Evolutionary conservation across 163 green algal species (phyloP).

Genomic region (Prototheca wickerhamii): DNA sequence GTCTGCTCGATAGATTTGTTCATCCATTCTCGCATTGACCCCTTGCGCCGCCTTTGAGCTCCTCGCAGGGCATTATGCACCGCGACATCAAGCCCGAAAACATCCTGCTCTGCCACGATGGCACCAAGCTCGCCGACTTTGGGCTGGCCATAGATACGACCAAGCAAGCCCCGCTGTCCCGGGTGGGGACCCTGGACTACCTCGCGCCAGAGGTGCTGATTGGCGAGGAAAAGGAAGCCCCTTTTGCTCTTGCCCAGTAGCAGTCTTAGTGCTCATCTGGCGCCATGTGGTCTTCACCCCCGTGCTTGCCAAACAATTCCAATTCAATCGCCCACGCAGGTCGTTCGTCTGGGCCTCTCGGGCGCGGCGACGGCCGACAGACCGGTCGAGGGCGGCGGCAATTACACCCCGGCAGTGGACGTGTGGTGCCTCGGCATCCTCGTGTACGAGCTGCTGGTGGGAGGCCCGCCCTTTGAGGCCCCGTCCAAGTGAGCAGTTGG

Average conservation of each 20-base stretch:
- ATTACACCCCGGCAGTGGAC: constrained; percentile 40
- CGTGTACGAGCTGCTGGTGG: constrained; percentile 47
- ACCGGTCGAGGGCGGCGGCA: background rate
- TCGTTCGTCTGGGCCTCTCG: too few relatives aligned
- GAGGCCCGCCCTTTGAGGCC: constrained; percentile 44
- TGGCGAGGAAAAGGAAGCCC: background rate
- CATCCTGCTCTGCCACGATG: constrained; percentile 28
- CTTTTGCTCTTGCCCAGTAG: background rate
- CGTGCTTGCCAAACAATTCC: too few relatives aligned
- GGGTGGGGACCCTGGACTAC: constrained; percentile 56
- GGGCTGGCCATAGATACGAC: constrained; percentile 38
- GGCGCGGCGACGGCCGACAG: too few relatives aligned
- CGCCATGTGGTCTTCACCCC: too few relatives aligned
- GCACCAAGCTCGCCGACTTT: constrained; percentile 38
- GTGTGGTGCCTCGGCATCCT: constrained; percentile 49
- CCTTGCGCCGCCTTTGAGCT: background rate
- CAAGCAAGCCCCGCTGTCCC: constrained; percentile 21
- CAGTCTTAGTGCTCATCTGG: background rate
- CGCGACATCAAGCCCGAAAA: constrained; percentile 63
- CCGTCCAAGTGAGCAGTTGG: constrained; percentile 20
- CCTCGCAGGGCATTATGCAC: constrained; percentile 40
- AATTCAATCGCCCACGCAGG: too few relatives aligned
- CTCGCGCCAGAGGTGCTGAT: constrained; percentile 47
- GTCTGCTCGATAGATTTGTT: background rate
- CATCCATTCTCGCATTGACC: background rate